A percentile compares a stretch with the other conserved stretches of the same genome.
Evolutionary conservation across 768 basidiomycete genomes (phyloP).

Genomic region (Chlorophyllum brunneum): DNA sequence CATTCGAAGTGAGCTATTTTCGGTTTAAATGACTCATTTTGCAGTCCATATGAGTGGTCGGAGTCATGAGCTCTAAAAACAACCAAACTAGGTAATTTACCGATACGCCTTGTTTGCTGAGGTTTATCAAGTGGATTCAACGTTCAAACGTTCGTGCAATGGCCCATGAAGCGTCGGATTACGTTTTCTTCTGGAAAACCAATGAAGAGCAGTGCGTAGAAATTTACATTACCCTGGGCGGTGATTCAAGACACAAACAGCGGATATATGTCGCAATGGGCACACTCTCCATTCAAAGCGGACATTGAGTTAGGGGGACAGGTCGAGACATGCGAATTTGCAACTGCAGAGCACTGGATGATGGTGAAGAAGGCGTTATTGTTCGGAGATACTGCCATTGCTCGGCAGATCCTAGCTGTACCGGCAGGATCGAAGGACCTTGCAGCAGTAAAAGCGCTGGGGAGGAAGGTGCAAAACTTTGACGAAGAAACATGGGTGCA

Average conservation of each 20-base stretch:
- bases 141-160: slow-evolving; percentile 4
- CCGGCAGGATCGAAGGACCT: slow-evolving; percentile 31
- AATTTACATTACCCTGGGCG: background rate
- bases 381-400: slow-evolving; percentile 42
- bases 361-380: slow-evolving; percentile 61
- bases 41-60: too few relatives aligned
- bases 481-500: slow-evolving; percentile 44
- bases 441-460: slow-evolving; percentile 48
- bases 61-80: too few relatives aligned
- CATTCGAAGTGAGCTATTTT: too few relatives aligned
- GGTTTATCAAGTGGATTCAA: too few relatives aligned
- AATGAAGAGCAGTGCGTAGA: slow-evolving; percentile 36
- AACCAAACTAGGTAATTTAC: too few relatives aligned
- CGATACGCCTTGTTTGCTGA: too few relatives aligned
- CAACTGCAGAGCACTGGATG: slow-evolving; percentile 63
- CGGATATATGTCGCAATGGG: slow-evolving; percentile 52
- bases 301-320: slow-evolving; percentile 26
- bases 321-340: slow-evolving; percentile 32
- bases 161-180: slow-evolving; percentile 25
- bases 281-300: slow-evolving; percentile 40
- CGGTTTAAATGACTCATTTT: too few relatives aligned
- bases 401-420: slow-evolving; percentile 35
- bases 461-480: slow-evolving; percentile 45
- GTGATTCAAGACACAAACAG: slow-evolving; percentile 18
- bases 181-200: slow-evolving; percentile 44